phyloP scores from a whole-genome alignment of 2,329 filamentous ascomycete genomes.

The Anthostomella pinea region DNA sequence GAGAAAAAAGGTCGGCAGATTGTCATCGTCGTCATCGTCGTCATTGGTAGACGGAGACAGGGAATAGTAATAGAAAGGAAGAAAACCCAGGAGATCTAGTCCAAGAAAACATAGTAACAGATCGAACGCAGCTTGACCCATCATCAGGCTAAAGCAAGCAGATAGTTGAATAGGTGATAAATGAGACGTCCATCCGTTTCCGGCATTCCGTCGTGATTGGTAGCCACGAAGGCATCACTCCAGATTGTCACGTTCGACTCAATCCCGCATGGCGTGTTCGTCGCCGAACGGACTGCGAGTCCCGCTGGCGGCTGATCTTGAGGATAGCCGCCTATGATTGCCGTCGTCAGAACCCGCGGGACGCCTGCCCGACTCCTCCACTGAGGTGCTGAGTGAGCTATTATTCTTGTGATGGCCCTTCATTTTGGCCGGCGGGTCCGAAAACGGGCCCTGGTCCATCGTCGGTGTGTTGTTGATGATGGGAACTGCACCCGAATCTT shows the following conservation, averaged over 20 bases:
- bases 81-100: too few relatives aligned
- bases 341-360: slow-evolving; percentile 37
- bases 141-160: background rate
- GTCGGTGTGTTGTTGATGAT: slow-evolving; percentile 49
- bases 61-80: too few relatives aligned
- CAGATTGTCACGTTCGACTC: slow-evolving; percentile 8
- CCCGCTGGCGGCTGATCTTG: slow-evolving; percentile 11
- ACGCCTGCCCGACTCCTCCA: slow-evolving; percentile 49
- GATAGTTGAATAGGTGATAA: background rate
- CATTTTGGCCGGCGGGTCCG: slow-evolving; percentile 48
- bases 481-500: slow-evolving; percentile 45
- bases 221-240: slow-evolving; percentile 11
- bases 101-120: too few relatives aligned
- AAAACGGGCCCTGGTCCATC: slow-evolving; percentile 57
- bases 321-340: slow-evolving; percentile 19
- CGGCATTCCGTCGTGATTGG: slow-evolving; percentile 18
- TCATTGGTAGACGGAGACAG: too few relatives aligned
- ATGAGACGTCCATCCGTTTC: slow-evolving; percentile 8
- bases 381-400: slow-evolving; percentile 52
- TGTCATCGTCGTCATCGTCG: too few relatives aligned
- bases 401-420: slow-evolving; percentile 36
- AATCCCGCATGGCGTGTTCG: slow-evolving; percentile 32
- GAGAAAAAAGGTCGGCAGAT: too few relatives aligned
- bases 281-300: slow-evolving; percentile 32
- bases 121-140: too few relatives aligned